Base-by-base conservation (phyloP, 306 rosid genomes). In the Heteromeles arbutifolia region DNA sequence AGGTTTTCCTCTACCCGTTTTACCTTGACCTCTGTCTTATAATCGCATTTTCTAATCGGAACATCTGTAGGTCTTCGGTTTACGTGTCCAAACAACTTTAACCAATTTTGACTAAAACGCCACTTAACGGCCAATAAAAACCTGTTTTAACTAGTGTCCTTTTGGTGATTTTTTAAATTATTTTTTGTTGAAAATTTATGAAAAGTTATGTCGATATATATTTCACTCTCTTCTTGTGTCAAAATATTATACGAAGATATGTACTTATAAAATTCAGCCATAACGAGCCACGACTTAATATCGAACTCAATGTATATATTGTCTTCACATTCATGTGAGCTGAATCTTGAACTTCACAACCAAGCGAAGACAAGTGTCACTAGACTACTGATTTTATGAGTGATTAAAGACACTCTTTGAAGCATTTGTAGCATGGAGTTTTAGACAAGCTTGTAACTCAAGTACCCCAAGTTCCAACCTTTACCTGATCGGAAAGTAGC, bases 41-140 rank as follows among this genome's bases (percentile, higher is more conserved):
- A 37, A 37, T 7, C 41, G 2, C 0, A 37, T 37, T 37, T 37
- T 7, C 2, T 37, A 37, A 7, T 0, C 2, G 0, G 2, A 37
- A 0, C 9, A 37, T 37, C 0, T 37, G 9, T 0, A 37, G 0
- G 41, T 37, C 2, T 7, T 37, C 2, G 2, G 2, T 37, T 37
- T 37, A 37, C 10, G 0, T 37, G 9, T 37, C 9, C 41, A 7
- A 37, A 37, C 41, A 37, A 37, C 41, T 0, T 34, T 34, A 0
- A 37, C 10, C 41, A 37, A 37, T 37, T 15, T 50, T 50, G 0
- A 50, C 21, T 50, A 50, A 15, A 50, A 50, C 8, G 0, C 8
- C 21, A 50, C 8, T 15, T 4, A 50, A 15, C 21, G 1, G 8
- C 6, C 54, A 17, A 50, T 50, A 15, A 50, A 50, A 50, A 17